phyloP scores from a whole-genome alignment of 2,329 filamentous ascomycete species.

The Fusarium beomiforme region DNA sequence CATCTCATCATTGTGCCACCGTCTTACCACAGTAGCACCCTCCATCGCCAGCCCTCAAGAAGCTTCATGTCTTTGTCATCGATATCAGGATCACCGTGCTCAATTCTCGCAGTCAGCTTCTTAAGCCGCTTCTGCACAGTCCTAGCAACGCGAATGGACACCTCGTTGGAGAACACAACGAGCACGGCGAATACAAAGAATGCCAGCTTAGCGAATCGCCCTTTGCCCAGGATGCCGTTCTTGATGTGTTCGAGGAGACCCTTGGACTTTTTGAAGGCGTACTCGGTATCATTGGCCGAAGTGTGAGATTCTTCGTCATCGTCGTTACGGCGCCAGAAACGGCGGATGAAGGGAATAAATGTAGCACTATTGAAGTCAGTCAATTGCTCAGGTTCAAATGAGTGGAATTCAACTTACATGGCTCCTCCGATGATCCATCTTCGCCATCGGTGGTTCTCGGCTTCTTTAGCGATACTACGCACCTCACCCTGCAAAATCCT shows the following conservation, averaged over 20 bases:
- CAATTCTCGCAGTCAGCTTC: conserved; percentile 58
- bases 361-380: conserved; percentile 52
- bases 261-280: conserved; percentile 64
- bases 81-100: conserved; percentile 57
- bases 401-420: conserved; percentile 53
- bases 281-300: conserved; percentile 64
- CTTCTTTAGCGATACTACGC: conserved; percentile 53
- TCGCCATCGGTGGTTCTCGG: conserved; percentile 62
- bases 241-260: conserved; percentile 61
- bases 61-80: conserved; percentile 60
- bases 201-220: conserved; percentile 59
- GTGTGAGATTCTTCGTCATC: conserved; percentile 50
- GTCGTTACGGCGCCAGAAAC: conserved; percentile 59
- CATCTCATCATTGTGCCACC: neutral
- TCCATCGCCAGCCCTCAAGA: conserved; percentile 66
- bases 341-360: conserved; percentile 62
- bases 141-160: conserved; percentile 63
- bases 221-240: conserved; percentile 55
- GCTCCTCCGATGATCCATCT: conserved; percentile 62
- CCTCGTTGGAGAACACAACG: conserved; percentile 69
- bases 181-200: conserved; percentile 66
- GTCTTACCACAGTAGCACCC: conserved; percentile 59
- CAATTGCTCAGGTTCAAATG: neutral
- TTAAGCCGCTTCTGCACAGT: conserved; percentile 62
- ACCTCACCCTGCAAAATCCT: conserved; percentile 57